Conservation (phyloP, 2,329 filamentous ascomycete genomes). For the Exophiala sp. region DNA sequence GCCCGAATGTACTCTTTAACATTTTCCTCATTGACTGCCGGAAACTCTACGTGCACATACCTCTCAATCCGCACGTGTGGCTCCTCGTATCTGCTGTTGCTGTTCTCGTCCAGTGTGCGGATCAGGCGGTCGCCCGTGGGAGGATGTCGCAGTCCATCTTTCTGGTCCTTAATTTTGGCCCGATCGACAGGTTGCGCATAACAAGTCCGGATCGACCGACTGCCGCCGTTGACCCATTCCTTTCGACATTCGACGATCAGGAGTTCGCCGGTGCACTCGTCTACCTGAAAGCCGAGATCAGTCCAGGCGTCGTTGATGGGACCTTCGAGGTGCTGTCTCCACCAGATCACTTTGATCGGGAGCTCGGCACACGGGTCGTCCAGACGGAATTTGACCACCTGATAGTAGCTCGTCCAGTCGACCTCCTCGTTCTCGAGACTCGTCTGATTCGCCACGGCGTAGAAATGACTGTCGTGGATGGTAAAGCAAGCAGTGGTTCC, state of each 20-base stretch:
- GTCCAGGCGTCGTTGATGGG: slow-evolving; percentile 70
- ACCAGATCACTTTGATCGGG: slow-evolving; percentile 11
- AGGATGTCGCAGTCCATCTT: background rate
- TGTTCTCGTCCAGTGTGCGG: background rate
- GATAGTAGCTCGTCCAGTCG: slow-evolving; percentile 67
- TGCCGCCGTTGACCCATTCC: background rate
- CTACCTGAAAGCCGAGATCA: slow-evolving; percentile 58
- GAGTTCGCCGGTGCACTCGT: slow-evolving; percentile 57
- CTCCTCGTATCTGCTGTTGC: background rate
- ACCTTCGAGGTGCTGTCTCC: slow-evolving; percentile 21
- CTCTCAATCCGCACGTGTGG: background rate
- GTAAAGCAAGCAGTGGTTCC: slow-evolving; percentile 67
- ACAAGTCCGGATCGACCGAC: background rate
- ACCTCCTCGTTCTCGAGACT: slow-evolving; percentile 60
- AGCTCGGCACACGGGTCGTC: slow-evolving; percentile 37
- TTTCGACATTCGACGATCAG: slow-evolving; percentile 62
- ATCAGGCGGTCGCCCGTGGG: background rate
- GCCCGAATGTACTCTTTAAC: background rate
- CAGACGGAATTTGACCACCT: slow-evolving; percentile 57
- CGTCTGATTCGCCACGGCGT: slow-evolving; percentile 64
- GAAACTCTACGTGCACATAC: slow-evolving; percentile 14
- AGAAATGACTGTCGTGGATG: slow-evolving; percentile 63
- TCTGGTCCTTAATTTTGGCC: background rate
- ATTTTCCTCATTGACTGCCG: background rate
- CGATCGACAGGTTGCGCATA: background rate